Conservation (phyloP, 495 filamentous ascomycete genomes). For the Penicillium ucsense region DNA sequence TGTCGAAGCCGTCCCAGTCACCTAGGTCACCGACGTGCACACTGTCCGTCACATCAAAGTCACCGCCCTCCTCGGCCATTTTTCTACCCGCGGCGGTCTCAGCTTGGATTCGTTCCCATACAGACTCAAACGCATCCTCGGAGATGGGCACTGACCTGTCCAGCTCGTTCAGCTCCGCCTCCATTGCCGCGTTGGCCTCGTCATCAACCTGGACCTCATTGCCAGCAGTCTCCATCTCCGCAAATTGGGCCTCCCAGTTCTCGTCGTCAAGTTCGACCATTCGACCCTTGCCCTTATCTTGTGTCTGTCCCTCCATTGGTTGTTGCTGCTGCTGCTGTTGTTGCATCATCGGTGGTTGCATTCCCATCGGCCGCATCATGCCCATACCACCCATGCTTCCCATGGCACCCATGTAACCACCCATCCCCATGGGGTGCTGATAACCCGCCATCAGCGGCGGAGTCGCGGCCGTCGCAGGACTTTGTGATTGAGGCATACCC, state of each 20-base stretch:
- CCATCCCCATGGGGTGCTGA: slow-evolving; percentile 53
- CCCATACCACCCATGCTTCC: slow-evolving; percentile 47
- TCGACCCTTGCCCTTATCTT: slow-evolving; percentile 78
- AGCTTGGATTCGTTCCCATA: slow-evolving; percentile 81
- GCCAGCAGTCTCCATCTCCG: slow-evolving; percentile 69
- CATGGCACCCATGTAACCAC: slow-evolving; percentile 31
- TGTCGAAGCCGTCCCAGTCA: slow-evolving; percentile 64
- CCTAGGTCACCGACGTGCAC: slow-evolving; percentile 59
- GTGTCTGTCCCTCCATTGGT: slow-evolving; percentile 34
- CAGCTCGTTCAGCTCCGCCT: slow-evolving; percentile 80
- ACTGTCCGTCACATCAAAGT: slow-evolving; percentile 41
- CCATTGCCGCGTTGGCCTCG: slow-evolving; percentile 66
- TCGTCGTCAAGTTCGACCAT: slow-evolving; percentile 89
- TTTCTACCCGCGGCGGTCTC: slow-evolving; percentile 65
- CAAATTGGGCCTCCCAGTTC: slow-evolving; percentile 94
- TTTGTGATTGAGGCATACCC: slow-evolving; percentile 45
- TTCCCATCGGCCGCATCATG: slow-evolving; percentile 41
- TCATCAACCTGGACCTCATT: slow-evolving; percentile 50
- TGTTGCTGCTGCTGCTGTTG: slow-evolving; percentile 15
- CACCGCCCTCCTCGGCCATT: slow-evolving; percentile 56
- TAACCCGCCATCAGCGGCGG: slow-evolving; percentile 45
- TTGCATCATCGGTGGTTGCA: slow-evolving; percentile 32
- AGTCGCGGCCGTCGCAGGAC: slow-evolving; percentile 36
- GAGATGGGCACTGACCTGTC: slow-evolving; percentile 64
- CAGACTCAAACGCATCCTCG: slow-evolving; percentile 76